Evolutionary conservation across 345 rosid genomes (phyloP), one percentile per base, ranked within the genome.

Genomic region (Salix viminalis): DNA sequence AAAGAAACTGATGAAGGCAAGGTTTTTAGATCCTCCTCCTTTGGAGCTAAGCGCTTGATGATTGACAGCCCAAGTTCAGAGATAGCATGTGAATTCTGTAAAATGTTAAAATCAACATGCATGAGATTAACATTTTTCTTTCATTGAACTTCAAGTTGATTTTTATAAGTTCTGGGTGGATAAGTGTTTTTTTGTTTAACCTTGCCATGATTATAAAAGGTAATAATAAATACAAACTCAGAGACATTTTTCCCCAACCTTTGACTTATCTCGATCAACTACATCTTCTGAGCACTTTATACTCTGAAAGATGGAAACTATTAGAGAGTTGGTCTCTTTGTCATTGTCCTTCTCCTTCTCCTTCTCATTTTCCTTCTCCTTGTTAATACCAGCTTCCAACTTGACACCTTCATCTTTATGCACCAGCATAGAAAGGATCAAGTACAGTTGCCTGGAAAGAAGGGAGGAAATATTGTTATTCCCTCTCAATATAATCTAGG

Each of bases 31-130:
- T 81, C 86, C 26, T 77, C 81, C 62, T 85, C 94, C 83, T 84
- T 88, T 74, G 67, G 85, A 77, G 81, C 80, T 66, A 93, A 82
- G 81, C 78, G 86, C 85, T 88, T 90, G 80, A 79, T 82, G 56
- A 91, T 85, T 58, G 89, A 85, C 82, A 95, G 81, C 79, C 99
- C 99, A 77, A 96, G 92, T 79, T 91, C 99, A 86, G 91, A 89
- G 71, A 96, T 85, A 76, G 97, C 98, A 81, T 90, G 89, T 26
- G 97, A 92, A 77, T 88, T 96, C 99, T 96, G 98, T 71, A 68
- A 34, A 77, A 86, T 70, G 44, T 39, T 72, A 81, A 76, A 70
- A 76, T 73, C 72, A 52, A 69, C 58, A 76, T 3, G 50, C 14
- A 80, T 81, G 69, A 79, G 76, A 32, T 70, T 48, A 62, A 41